Conservation (phyloP, 2,329 filamentous ascomycete genomes). For the Epichloe sp. region DNA sequence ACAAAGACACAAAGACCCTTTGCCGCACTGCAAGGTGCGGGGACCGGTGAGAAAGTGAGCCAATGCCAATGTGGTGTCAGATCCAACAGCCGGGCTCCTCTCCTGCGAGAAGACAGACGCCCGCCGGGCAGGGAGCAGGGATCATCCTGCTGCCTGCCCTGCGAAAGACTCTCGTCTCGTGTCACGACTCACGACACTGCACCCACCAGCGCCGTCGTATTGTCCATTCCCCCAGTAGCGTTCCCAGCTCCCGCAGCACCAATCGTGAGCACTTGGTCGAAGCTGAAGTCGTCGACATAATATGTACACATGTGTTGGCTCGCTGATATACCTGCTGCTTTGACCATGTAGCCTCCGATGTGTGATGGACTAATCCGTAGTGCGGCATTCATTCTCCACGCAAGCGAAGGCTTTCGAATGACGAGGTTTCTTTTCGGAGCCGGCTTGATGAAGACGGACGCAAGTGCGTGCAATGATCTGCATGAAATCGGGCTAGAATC, state of each 20-base stretch:
- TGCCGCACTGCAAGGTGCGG: constrained; percentile 6
- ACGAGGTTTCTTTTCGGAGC: neutral
- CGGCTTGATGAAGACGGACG: neutral
- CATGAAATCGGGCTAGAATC: neutral
- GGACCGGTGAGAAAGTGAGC: constrained; percentile 12
- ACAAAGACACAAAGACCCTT: constrained; percentile 2
- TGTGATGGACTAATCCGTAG: neutral
- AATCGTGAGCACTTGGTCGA: neutral
- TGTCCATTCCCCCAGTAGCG: neutral
- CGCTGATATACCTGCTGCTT: neutral
- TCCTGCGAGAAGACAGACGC: neutral
- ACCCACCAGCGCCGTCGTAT: neutral
- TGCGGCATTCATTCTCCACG: neutral
- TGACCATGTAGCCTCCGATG: neutral
- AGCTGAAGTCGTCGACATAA: neutral
- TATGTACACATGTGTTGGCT: neutral
- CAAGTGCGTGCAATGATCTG: neutral
- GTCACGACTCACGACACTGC: neutral
- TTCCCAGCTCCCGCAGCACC: neutral
- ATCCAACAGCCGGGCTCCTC: neutral
- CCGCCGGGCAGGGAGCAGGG: neutral
- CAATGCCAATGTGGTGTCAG: constrained; percentile 5
- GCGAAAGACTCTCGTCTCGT: neutral
- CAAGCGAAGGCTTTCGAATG: neutral
- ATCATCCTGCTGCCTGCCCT: neutral